Evolutionary conservation across 2,329 filamentous ascomycete genomes (phyloP).

Genomic region (Aspergillus novofumigatus): DNA sequence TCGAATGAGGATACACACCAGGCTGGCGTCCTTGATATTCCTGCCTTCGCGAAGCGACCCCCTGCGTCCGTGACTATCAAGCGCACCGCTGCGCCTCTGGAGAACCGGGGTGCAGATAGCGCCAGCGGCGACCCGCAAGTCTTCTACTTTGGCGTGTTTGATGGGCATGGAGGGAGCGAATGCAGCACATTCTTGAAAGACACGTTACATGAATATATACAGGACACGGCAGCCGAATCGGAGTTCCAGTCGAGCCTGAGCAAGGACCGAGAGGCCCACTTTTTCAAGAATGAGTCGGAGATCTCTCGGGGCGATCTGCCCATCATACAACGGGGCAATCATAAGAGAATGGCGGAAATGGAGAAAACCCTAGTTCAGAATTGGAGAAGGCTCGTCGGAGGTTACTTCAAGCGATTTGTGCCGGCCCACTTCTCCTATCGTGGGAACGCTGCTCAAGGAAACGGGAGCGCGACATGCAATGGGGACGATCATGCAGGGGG

Average conservation of each 20-base stretch:
- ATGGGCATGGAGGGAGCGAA: constrained; percentile 87
- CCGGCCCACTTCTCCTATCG: constrained; percentile 68
- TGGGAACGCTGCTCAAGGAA: constrained; percentile 17
- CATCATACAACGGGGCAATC: constrained; percentile 52
- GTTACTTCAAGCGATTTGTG: constrained; percentile 88
- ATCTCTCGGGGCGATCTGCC: constrained; percentile 35
- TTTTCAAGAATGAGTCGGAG: constrained; percentile 9
- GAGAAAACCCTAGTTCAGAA: constrained; percentile 67
- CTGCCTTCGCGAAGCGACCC: constrained; percentile 81
- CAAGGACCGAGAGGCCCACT: constrained; percentile 23
- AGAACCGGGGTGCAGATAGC: constrained; percentile 66
- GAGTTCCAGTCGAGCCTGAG: constrained; percentile 72
- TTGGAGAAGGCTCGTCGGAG: constrained; percentile 82
- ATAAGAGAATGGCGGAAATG: constrained; percentile 61
- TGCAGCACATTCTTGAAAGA: constrained; percentile 85
- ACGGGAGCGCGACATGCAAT: constrained; percentile 30
- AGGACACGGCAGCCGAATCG: constrained; percentile 72
- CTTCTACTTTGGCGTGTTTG: constrained; percentile 96
- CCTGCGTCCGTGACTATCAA: constrained; percentile 59
- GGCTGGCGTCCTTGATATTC: constrained; percentile 87
- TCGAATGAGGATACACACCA: constrained; percentile 95
- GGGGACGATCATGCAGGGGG: constrained; percentile 18
- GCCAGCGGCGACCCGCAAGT: constrained; percentile 87
- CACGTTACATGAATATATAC: constrained; percentile 81
- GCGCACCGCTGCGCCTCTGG: constrained; percentile 23